Conservation (phyloP, 768 basidiomycete genomes). For the Leccinellum rugosiceps region DNA sequence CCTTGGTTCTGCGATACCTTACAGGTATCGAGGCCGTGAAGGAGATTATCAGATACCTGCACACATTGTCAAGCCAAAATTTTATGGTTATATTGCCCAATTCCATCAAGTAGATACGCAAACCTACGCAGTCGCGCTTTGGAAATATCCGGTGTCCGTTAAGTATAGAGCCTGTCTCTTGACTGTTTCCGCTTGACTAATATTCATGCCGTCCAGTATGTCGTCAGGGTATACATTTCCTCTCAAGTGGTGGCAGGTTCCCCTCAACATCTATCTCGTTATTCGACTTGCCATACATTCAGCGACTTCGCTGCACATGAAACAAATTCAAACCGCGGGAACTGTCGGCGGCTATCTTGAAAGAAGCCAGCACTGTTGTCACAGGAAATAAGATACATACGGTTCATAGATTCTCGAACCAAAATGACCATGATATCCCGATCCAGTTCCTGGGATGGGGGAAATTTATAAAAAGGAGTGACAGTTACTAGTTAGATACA, state of each 20-base stretch:
- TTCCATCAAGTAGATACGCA: not conserved
- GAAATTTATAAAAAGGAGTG: not conserved
- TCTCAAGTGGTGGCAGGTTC: conserved; percentile 17
- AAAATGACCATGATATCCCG: too few relatives aligned
- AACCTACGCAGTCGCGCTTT: not conserved
- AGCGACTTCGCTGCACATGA: not conserved
- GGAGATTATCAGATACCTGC: conserved; percentile 12
- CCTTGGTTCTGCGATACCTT: conserved; percentile 2
- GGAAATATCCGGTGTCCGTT: conserved; percentile 13
- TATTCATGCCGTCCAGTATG: not conserved
- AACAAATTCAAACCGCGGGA: too few relatives aligned
- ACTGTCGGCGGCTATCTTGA: too few relatives aligned
- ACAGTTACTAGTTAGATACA: not conserved
- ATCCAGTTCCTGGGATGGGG: conserved; percentile 24
- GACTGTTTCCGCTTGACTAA: not conserved
- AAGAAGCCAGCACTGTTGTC: too few relatives aligned
- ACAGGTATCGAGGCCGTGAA: not conserved
- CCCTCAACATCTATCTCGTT: conserved; percentile 8
- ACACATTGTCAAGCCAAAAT: not conserved
- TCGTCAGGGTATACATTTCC: conserved; percentile 12
- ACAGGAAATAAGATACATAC: too few relatives aligned
- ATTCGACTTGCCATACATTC: not conserved
- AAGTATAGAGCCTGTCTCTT: not conserved
- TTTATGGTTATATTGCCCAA: conserved; percentile 3
- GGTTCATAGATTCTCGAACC: too few relatives aligned